Evolutionary conservation across 1,284 basidiomycete genomes (phyloP).

Genomic region (Calocybe gambosa): DNA sequence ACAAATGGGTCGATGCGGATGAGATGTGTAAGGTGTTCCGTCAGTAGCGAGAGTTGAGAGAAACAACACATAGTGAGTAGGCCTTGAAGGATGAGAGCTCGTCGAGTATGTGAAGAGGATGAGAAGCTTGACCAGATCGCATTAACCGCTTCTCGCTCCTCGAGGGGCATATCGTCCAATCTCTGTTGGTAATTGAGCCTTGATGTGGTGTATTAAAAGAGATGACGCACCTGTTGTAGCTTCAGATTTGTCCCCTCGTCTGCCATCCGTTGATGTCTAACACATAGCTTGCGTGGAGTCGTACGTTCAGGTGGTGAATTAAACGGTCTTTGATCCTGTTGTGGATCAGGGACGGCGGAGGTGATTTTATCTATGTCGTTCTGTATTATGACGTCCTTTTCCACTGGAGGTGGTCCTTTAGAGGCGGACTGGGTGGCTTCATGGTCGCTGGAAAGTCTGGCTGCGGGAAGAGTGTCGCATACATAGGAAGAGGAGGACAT

Average conservation of each 20-base stretch:
- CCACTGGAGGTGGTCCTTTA: slow-evolving; percentile 10
- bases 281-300: slow-evolving; percentile 65
- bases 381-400: slow-evolving; percentile 12
- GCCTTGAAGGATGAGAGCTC: slow-evolving; percentile 93
- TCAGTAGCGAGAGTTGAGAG: slow-evolving; percentile 95
- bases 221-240: slow-evolving; percentile 76
- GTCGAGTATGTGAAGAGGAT: slow-evolving; percentile 84
- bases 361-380: slow-evolving; percentile 18
- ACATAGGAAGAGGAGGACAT: slow-evolving; percentile 33
- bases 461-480: slow-evolving; percentile 69
- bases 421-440: slow-evolving; percentile 22
- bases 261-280: slow-evolving; percentile 94
- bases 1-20: slow-evolving; percentile 95
- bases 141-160: slow-evolving; percentile 87
- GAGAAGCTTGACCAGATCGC: slow-evolving; percentile 97
- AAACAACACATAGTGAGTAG: slow-evolving; percentile 99
- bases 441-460: slow-evolving; percentile 39
- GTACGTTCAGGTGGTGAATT: slow-evolving; percentile 30
- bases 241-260: slow-evolving; percentile 92
- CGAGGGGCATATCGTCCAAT: slow-evolving; percentile 85
- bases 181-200: slow-evolving; percentile 47
- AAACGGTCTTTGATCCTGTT: slow-evolving; percentile 14
- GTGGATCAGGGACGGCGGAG: slow-evolving; percentile 12
- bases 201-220: neutral
- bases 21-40: slow-evolving; percentile 85